phyloP scores from a whole-genome alignment of 345 rosid species.

The Excoecaria agallocha region DNA sequence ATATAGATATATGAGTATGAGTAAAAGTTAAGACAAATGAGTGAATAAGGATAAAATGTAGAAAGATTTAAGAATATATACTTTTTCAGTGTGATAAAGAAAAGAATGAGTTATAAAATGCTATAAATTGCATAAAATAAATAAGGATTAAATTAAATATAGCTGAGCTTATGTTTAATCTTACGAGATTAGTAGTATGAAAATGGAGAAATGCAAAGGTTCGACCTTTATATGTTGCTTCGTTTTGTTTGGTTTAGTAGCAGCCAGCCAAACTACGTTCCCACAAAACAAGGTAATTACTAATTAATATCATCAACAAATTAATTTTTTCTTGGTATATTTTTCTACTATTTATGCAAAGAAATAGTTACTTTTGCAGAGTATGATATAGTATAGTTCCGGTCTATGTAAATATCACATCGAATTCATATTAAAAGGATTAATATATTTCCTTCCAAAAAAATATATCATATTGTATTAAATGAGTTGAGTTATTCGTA shows the following conservation, averaged over 20 bases:
- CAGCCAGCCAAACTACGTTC: constrained; percentile 12
- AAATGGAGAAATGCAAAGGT: constrained; percentile 14
- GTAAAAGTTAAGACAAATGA: neutral
- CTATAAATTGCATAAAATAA: neutral
- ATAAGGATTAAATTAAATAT: neutral
- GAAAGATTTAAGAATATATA: neutral
- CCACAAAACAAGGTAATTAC: constrained; percentile 24
- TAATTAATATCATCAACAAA: too few species aligned
- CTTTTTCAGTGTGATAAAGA: constrained; percentile 20
- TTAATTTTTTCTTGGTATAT: too few species aligned
- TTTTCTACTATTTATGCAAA: too few species aligned
- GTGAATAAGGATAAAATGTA: too few species aligned
- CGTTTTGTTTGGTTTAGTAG: constrained; percentile 29
- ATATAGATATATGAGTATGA: neutral
- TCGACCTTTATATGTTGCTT: constrained; percentile 22
- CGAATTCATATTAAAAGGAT: too few species aligned
- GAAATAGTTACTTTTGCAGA: too few species aligned
- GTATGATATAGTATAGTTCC: too few species aligned
- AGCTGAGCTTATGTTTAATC: too few species aligned
- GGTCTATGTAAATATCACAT: too few species aligned
- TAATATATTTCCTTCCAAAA: too few species aligned
- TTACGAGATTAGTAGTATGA: neutral
- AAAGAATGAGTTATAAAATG: constrained; percentile 19
- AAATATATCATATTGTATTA: too few species aligned
- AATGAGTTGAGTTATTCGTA: too few species aligned